Conservation (phyloP, 768 basidiomycete genomes). For the Leucocoprinus sp. region DNA sequence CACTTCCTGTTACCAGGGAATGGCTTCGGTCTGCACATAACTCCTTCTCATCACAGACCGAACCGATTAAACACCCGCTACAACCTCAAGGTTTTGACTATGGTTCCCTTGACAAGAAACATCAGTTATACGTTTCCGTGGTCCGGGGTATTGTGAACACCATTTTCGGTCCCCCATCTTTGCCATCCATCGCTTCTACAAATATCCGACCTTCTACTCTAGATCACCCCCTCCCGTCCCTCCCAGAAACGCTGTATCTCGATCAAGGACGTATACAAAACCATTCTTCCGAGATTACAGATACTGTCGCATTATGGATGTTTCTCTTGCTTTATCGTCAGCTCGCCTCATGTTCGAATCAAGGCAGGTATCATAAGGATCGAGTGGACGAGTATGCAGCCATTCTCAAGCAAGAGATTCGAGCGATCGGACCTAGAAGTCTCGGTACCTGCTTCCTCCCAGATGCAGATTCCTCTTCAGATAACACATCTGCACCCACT, state of each 20-base stretch:
- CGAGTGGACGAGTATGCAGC: conserved; percentile 4
- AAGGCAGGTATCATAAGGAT: conserved; percentile 9
- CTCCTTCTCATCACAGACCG: conserved; percentile 30
- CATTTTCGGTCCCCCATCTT: conserved; percentile 46
- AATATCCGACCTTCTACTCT: conserved; percentile 17
- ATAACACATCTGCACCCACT: conserved; percentile 1
- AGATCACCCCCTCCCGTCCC: conserved; percentile 13
- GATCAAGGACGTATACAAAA: conserved; percentile 62
- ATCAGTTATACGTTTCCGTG: conserved; percentile 46
- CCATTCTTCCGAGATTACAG: conserved; percentile 65
- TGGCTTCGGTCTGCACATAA: conserved; percentile 56
- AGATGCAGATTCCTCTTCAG: conserved; percentile 17
- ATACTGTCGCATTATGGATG: conserved; percentile 71
- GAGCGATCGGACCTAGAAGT: conserved; percentile 56
- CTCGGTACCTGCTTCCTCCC: conserved; percentile 52
- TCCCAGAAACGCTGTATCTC: conserved; percentile 75
- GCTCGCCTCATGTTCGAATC: conserved; percentile 40
- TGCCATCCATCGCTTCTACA: conserved; percentile 20
- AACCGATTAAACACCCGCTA: conserved; percentile 35
- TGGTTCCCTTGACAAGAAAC: conserved; percentile 37
- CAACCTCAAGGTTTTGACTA: conserved; percentile 38
- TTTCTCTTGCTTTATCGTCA: conserved; percentile 76
- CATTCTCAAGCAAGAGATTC: conserved; percentile 65
- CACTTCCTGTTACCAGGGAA: conserved; percentile 47
- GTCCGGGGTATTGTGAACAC: conserved; percentile 58